Evolutionary conservation across 148 eudicot genomes (phyloP), one percentile per base, ranked within the genome.

Genomic region (Arctostaphylos glauca): DNA sequence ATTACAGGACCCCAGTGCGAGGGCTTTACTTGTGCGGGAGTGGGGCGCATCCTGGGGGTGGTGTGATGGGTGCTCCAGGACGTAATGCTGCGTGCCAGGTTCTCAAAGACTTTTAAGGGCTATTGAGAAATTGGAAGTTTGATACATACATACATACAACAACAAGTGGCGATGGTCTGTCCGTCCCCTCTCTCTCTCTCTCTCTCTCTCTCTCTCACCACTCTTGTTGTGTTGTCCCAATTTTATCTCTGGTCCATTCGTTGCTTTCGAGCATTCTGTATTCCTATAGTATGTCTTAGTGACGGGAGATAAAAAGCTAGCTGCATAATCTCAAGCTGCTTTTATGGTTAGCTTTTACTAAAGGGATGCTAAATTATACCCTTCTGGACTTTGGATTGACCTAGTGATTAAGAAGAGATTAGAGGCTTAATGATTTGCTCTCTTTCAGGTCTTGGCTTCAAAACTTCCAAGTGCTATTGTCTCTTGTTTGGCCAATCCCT

Each of bases 51-150:
- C 99, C 99, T 15, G 98, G 99, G 41, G 99, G 99, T 3, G 99
- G 98, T 38, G 99, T 97, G 70, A 97, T 93, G 95, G 99, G 98
- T 21, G 97, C 97, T 23, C 97, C 99, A 2, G 99, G 99, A 18
- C 99, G 97, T 52, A 93, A 94, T 80, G 95, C 98, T 50, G 99
- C 99, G n/a, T 89, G 72, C 12, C 90, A 89, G 62, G 98, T 93
- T 81, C 84, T 96, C 56, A 86, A 86, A 76, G 95, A 96, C 84
- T 21, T 21, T 91, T 31, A 88, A 88, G 74, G 83, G 38, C 80
- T 48, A 15, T 7, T 31, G 64, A 77, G 38, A 31, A 31, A 31
- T 31, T 31, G 38, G 38, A 31, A 31, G 38, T 31, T 0, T 31
- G 38, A 31, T 31, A 31, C 38, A 31, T 31, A 31, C 38, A 31